A percentile compares a stretch with the other conserved stretches of the same genome.
Conservation (phyloP, 2,329 filamentous ascomycete species). For the Cercospora zeina region DNA sequence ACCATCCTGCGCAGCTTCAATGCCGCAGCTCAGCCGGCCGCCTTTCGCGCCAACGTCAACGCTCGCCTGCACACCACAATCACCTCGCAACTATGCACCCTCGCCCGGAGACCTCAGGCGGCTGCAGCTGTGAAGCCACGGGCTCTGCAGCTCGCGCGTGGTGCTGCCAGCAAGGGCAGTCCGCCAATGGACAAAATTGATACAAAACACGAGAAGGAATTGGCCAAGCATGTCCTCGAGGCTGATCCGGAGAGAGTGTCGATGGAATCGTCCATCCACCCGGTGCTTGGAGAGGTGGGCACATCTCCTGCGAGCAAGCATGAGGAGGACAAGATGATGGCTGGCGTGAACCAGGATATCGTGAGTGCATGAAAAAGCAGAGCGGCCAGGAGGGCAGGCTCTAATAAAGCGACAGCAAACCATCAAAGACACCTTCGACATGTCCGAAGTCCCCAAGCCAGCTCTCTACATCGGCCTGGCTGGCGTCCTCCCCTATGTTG, state of each 20-base stretch:
- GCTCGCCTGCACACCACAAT: constrained; percentile 42
- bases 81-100: constrained; percentile 48
- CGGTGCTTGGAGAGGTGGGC: constrained; percentile 45
- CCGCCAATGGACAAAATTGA: constrained; percentile 53
- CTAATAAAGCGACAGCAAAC: constrained; percentile 44
- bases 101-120: constrained; percentile 38
- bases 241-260: constrained; percentile 63
- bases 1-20: constrained; percentile 44
- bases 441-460: constrained; percentile 49
- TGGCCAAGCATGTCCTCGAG: constrained; percentile 58
- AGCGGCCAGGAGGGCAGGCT: not conserved
- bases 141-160: constrained; percentile 32
- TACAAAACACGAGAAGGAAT: constrained; percentile 56
- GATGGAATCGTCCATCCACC: constrained; percentile 54
- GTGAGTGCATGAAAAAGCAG: constrained; percentile 22
- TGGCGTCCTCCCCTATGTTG: constrained; percentile 66
- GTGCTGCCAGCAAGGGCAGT: constrained; percentile 21
- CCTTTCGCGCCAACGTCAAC: constrained; percentile 29
- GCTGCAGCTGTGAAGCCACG: constrained; percentile 41
- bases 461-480: constrained; percentile 54
- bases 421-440: constrained; percentile 52
- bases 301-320: constrained; percentile 29
- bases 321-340: constrained; percentile 46
- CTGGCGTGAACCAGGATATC: constrained; percentile 45
- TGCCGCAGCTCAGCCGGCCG: constrained; percentile 28